Evolutionary conservation across 2,329 filamentous ascomycete species (phyloP), one percentile per base, ranked within the genome.

Genomic region (Fusarium mangiferae): DNA sequence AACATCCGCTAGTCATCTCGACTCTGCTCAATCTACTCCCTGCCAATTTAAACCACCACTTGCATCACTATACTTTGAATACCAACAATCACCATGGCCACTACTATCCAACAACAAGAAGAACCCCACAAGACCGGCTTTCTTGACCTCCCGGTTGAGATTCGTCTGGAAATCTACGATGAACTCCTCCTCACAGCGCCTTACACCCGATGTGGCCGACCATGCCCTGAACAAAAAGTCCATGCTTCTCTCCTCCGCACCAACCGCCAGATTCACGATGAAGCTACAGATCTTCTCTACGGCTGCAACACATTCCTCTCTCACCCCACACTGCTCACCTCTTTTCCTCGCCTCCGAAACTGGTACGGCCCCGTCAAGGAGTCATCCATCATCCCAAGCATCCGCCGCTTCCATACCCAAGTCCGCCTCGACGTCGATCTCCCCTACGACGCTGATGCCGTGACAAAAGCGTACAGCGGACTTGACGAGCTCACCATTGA

Each of bases 81-180:
- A 42, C 49, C 33, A 69, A 62, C 45, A 56, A 51, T 48, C 69
- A 77, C 57, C 65, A 78, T 78, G 76, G 68, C 75, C 57, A 44
- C 68, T 30, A 45, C 67, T 63, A 66, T 70, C 42, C 71, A 72
- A 59, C 71, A 68, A 58, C 71, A 71, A 58, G 71, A 71, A 56
- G 61, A 63, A 39, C 66, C 61, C 39, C 74, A 62, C 20, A 75
- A 68, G 49, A 78, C 75, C 24, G 68, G 74, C 55, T 78, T 87
- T 70, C 80, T 87, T 44, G 79, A 80, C 59, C 81, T 87, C 30
- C 85, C 85, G 39, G 73, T 83, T 54, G 85, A 87, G 75, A 80
- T 87, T 74, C 85, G 85, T 44, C 82, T 86, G 64, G 81, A 86
- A 62, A 84, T 87, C 70, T 87, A 86, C 80, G 66, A 77, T 28